Conservation (phyloP, 2,329 filamentous ascomycete species). For the Hawksworthiomyces lignivorus region DNA sequence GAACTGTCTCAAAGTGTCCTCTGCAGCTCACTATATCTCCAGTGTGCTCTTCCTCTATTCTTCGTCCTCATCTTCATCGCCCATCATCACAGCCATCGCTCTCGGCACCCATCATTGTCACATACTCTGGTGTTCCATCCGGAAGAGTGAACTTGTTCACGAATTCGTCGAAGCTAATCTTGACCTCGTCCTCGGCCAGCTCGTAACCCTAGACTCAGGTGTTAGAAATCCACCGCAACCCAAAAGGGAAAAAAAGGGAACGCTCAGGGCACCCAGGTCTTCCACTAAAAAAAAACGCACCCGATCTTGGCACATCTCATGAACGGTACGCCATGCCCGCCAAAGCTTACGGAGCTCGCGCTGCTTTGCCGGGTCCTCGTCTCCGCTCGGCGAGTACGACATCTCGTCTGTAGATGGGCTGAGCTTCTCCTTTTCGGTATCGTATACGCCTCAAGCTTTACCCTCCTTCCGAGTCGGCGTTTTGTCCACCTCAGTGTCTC, state of each 20-base stretch:
- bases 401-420: background rate
- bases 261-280: too few relatives aligned
- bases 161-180: constrained; percentile 79
- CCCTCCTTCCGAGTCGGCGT: too few relatives aligned
- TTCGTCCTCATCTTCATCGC: too few relatives aligned
- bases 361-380: constrained; percentile 32
- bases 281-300: constrained; percentile 53
- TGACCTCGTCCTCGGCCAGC: constrained; percentile 80
- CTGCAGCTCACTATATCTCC: too few relatives aligned
- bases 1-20: too few relatives aligned
- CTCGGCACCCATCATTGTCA: too few relatives aligned
- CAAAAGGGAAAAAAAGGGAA: too few relatives aligned
- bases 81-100: too few relatives aligned
- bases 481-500: too few relatives aligned
- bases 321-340: constrained; percentile 87
- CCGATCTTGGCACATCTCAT: constrained; percentile 89
- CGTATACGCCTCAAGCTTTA: too few relatives aligned
- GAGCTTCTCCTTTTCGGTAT: too few relatives aligned
- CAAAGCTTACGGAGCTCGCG: constrained; percentile 64
- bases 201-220: constrained; percentile 73
- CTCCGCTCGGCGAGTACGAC: constrained; percentile 7
- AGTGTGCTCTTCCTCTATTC: background rate
- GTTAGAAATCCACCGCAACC: too few relatives aligned
- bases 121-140: constrained; percentile 71
- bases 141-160: constrained; percentile 60